These are phyloP conservation scores for Kentomonas sorsogonicus DNA, from an alignment of 208 protist genomes.

Conservation along the genomic window DNA sequence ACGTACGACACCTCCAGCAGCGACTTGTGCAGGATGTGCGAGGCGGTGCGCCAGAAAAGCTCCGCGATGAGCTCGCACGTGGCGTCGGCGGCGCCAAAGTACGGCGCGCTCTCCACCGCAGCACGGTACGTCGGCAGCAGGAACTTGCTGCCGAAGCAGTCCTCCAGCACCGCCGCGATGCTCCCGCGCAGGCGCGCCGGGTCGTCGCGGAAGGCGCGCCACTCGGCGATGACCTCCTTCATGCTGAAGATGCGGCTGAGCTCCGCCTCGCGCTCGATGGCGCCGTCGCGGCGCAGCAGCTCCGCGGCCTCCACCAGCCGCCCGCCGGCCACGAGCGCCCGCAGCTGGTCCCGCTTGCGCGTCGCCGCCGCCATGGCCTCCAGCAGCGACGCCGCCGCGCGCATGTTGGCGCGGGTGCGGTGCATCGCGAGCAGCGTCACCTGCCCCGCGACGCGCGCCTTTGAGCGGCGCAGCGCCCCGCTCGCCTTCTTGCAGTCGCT, in stretches of 20 bases:
- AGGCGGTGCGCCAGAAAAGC: slow-evolving; percentile 60
- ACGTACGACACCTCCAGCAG: slow-evolving; percentile 68
- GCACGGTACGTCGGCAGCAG: slow-evolving; percentile 64
- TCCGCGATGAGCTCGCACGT: slow-evolving; percentile 41
- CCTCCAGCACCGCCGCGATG: slow-evolving; percentile 44
- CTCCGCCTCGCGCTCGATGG: slow-evolving; percentile 44
- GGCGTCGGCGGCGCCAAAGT: slow-evolving; percentile 22
- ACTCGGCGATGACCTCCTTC: slow-evolving; percentile 60
- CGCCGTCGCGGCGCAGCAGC: slow-evolving; percentile 41
- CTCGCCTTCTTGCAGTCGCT: slow-evolving; percentile 81
- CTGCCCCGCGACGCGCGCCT: slow-evolving; percentile 42
- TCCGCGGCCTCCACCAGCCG: slow-evolving; percentile 58
- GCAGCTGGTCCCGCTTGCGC: slow-evolving; percentile 54
- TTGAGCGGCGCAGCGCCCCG: slow-evolving; percentile 52
- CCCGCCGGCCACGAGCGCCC: slow-evolving; percentile 51
- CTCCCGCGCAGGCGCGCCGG: slow-evolving; percentile 28
- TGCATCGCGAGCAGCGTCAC: slow-evolving; percentile 51
- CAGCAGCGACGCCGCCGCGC: slow-evolving; percentile 37
- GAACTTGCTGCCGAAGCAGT: slow-evolving; percentile 69
- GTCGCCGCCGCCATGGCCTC: slow-evolving; percentile 55
- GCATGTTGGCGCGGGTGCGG: slow-evolving; percentile 45
- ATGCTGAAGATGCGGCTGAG: slow-evolving; percentile 54
- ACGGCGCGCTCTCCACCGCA: slow-evolving; percentile 44
- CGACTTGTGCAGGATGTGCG: slow-evolving; percentile 64
- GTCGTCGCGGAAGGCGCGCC: slow-evolving; percentile 55